Evolutionary conservation across 225 moss, liverwort and hornwort species (phyloP).

Genomic region (Antitrichia curtipendula): DNA sequence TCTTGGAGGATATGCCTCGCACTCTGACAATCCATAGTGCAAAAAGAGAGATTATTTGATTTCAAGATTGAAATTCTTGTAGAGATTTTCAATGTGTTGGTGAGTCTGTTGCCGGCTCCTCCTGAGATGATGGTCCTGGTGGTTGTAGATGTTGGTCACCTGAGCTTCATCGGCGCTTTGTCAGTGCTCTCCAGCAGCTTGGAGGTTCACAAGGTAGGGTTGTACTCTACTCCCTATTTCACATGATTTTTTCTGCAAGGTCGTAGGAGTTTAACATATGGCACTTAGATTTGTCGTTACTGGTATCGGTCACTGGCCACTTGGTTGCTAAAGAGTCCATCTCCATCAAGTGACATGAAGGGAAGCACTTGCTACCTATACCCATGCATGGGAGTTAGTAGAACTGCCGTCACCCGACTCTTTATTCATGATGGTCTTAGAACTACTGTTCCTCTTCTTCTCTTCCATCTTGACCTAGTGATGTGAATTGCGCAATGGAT

Average conservation of each 20-base stretch:
- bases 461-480: neutral
- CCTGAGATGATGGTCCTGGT: neutral
- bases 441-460: neutral
- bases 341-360: neutral
- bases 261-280: neutral
- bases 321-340: neutral
- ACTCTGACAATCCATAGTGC: neutral
- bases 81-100: neutral
- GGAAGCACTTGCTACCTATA: neutral
- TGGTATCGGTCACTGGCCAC: neutral
- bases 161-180: constrained; percentile 96
- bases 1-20: neutral
- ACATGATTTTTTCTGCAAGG: neutral
- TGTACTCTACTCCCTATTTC: neutral
- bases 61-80: neutral
- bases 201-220: constrained; percentile 79
- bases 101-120: neutral
- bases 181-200: constrained; percentile 84
- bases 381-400: neutral
- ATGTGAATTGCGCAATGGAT: neutral
- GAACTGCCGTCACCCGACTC: neutral
- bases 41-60: too few relatives aligned
- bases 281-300: neutral
- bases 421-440: neutral
- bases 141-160: constrained; percentile 92